phyloP scores from a whole-genome alignment of 768 basidiomycete species.

The Phallus indusiatus region DNA sequence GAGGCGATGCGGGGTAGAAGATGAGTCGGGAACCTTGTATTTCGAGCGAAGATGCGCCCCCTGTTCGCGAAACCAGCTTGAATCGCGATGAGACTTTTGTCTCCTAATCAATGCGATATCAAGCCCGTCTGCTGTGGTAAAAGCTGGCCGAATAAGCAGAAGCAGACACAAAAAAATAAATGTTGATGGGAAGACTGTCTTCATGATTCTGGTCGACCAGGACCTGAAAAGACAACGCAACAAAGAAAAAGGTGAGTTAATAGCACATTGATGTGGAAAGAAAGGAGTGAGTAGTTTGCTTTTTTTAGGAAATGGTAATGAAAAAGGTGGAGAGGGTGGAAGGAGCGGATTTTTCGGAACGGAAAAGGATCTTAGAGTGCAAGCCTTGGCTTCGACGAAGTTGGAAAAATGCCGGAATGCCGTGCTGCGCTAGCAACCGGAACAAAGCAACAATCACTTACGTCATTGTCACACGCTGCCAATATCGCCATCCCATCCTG shows the following conservation, averaged over 20 bases:
- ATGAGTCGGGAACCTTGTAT: background rate
- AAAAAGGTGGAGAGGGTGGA: background rate
- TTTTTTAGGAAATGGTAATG: background rate
- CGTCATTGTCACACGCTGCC: too few relatives aligned
- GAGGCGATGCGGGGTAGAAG: background rate
- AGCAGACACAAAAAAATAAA: too few relatives aligned
- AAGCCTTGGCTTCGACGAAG: background rate
- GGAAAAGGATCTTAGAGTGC: background rate
- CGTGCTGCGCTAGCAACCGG: too few relatives aligned
- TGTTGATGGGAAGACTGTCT: too few relatives aligned
- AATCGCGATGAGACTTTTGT: background rate
- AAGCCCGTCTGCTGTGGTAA: background rate
- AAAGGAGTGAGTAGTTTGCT: too few relatives aligned
- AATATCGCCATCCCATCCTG: too few relatives aligned
- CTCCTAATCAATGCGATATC: background rate
- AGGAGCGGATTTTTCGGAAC: background rate
- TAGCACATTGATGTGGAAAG: too few relatives aligned
- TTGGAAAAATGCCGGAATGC: too few relatives aligned
- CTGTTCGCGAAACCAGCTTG: background rate
- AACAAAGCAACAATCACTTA: too few relatives aligned
- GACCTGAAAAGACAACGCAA: too few relatives aligned
- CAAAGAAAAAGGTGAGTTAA: too few relatives aligned
- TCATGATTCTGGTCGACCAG: too few relatives aligned
- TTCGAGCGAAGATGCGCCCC: background rate
- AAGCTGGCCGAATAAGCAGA: background rate